Percentiles rank a stretch among this genome's conserved stretches.
Evolutionary conservation across 1,139 yeast species (phyloP).

Genomic region (Ogataea hybrid): DNA sequence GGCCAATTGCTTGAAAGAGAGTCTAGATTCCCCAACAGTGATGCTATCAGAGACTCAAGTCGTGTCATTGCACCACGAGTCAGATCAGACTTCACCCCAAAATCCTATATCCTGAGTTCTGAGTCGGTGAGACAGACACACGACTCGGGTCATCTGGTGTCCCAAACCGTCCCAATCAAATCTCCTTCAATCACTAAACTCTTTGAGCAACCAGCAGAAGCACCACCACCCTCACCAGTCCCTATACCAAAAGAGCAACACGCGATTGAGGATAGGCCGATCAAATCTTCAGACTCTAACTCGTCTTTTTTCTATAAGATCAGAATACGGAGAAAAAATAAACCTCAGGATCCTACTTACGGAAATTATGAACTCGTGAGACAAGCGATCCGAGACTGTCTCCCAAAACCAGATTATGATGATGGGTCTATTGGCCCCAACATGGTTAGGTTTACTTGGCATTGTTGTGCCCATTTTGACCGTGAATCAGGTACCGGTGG

Average conservation of each 20-base stretch:
- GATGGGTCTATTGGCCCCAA: slow-evolving; percentile 69
- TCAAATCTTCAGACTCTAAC: slow-evolving; percentile 14
- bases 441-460: slow-evolving; percentile 66
- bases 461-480: slow-evolving; percentile 68
- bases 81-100: slow-evolving; percentile 18
- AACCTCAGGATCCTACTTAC: slow-evolving; percentile 23
- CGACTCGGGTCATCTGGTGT: slow-evolving; percentile 19
- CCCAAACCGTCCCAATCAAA: slow-evolving; percentile 15
- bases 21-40: slow-evolving; percentile 11
- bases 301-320: slow-evolving; percentile 26
- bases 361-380: slow-evolving; percentile 29
- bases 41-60: slow-evolving; percentile 16
- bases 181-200: slow-evolving; percentile 16
- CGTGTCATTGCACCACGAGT: slow-evolving; percentile 13
- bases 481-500: slow-evolving; percentile 56
- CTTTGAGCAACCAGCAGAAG: slow-evolving; percentile 14
- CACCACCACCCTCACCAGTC: slow-evolving; percentile 2
- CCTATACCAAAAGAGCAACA: background rate
- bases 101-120: slow-evolving; percentile 21
- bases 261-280: slow-evolving; percentile 7
- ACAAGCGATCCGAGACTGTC: slow-evolving; percentile 27
- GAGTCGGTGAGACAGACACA: slow-evolving; percentile 20
- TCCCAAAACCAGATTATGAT: slow-evolving; percentile 40
- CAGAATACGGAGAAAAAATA: slow-evolving; percentile 24
- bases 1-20: slow-evolving; percentile 10